Percentiles rank a stretch among this genome's conserved stretches.
phyloP scores from a whole-genome alignment of 805 yeast species.

The Crinitomyces ghanaensis region DNA sequence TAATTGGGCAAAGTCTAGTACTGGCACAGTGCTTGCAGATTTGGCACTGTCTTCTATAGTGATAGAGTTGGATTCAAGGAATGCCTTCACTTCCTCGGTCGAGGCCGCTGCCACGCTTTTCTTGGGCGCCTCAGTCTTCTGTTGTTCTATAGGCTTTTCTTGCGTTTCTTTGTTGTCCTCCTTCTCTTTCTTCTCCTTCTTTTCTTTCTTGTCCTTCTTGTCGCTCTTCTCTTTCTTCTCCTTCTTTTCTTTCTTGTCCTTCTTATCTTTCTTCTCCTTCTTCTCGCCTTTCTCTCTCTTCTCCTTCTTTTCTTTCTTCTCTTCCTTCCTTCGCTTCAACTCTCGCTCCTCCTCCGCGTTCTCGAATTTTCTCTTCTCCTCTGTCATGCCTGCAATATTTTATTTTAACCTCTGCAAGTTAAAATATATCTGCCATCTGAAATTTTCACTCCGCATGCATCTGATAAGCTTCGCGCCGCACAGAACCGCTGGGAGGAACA shows the following conservation, averaged over 20 bases:
- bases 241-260: constrained; percentile 19
- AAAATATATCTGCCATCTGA: background rate
- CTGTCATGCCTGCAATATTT: constrained; percentile 5
- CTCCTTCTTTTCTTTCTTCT: constrained; percentile 6
- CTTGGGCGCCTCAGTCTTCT: constrained; percentile 15
- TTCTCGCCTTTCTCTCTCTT: constrained; percentile 10
- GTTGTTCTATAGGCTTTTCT: too few species aligned
- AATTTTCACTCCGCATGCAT: too few species aligned
- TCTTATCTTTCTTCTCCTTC: constrained; percentile 18
- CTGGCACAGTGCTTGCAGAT: constrained; percentile 45
- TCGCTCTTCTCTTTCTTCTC: constrained; percentile 20
- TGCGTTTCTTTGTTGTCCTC: constrained; percentile 19
- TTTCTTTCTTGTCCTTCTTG: constrained; percentile 27
- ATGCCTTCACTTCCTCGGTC: constrained; percentile 48
- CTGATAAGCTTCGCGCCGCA: too few species aligned
- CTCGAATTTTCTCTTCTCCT: constrained; percentile 7
- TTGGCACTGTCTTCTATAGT: constrained; percentile 58
- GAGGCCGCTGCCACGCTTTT: constrained; percentile 20
- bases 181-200: constrained; percentile 31
- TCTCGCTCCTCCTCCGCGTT: constrained; percentile 7
- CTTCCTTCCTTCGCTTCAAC: constrained; percentile 20
- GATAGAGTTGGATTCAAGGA: constrained; percentile 61
- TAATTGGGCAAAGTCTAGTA: constrained; percentile 55
- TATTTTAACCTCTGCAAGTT: background rate
- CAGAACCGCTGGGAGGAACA: too few species aligned